Conservation (phyloP, 1,284 basidiomycete species). For the Puccinia polysora region DNA sequence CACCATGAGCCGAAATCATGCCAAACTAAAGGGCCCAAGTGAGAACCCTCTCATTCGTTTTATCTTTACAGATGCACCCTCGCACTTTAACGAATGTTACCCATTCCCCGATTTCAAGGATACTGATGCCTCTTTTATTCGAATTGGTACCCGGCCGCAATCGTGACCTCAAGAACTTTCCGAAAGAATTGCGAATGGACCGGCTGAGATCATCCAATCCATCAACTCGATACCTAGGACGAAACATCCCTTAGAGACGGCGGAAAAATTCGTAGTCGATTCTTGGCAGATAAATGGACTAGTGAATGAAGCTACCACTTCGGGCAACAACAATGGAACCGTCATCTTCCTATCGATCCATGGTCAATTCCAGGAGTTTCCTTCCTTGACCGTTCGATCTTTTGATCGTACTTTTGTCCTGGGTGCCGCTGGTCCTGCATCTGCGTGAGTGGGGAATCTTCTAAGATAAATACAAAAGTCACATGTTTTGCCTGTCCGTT, state of each 20-base stretch:
- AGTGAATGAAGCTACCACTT: slow-evolving; percentile 49
- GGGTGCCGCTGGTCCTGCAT: slow-evolving; percentile 70
- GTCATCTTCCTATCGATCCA: slow-evolving; percentile 76
- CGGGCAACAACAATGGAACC: slow-evolving; percentile 55
- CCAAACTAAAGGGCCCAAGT: slow-evolving; percentile 29
- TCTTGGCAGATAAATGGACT: slow-evolving; percentile 60
- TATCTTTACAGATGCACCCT: neutral
- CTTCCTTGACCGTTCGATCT: slow-evolving; percentile 69
- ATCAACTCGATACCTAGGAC: slow-evolving; percentile 63
- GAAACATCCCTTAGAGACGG: slow-evolving; percentile 65
- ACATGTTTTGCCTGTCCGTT: neutral
- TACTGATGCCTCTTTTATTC: no score
- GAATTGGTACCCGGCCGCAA: no score
- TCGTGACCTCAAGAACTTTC: slow-evolving; percentile 3
- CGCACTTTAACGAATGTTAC: neutral
- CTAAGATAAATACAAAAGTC: slow-evolving; percentile 47
- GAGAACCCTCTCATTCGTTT: neutral
- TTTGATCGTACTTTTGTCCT: slow-evolving; percentile 90
- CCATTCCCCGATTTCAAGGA: no score
- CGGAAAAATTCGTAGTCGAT: slow-evolving; percentile 82
- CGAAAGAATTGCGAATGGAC: slow-evolving; percentile 35
- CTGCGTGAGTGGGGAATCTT: no score
- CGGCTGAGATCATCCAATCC: slow-evolving; percentile 25
- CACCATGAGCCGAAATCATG: slow-evolving; percentile 27
- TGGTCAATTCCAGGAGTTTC: slow-evolving; percentile 86